Conservation (phyloP, 306 rosid genomes). For the Coriaria nepalensis region DNA sequence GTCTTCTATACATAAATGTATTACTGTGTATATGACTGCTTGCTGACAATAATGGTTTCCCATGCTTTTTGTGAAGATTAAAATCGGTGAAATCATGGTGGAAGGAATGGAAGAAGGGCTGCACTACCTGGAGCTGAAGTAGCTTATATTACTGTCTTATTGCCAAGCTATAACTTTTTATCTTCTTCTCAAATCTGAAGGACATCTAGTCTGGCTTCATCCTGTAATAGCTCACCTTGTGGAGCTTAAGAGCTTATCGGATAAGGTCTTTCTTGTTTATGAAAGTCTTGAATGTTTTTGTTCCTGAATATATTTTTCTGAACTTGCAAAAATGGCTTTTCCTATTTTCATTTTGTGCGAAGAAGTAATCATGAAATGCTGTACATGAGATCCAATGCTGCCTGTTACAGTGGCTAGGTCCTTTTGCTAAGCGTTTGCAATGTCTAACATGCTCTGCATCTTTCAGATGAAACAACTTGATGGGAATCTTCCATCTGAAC, state of each 20-base stretch:
- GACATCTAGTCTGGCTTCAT: conserved; percentile 62
- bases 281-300: neutral
- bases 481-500: conserved; percentile 34
- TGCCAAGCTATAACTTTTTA: conserved; percentile 81
- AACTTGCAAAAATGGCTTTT: no score
- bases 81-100: conserved; percentile 26
- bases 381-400: neutral
- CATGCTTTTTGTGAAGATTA: conserved; percentile 41
- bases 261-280: conserved; percentile 41
- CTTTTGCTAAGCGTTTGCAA: conserved; percentile 9
- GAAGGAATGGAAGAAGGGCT: conserved; percentile 61
- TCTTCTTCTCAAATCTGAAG: conserved; percentile 91
- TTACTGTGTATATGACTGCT: conserved; percentile 1
- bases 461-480: conserved; percentile 56
- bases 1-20: neutral
- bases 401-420: neutral
- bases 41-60: conserved; percentile 13
- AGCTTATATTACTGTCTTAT: conserved; percentile 50
- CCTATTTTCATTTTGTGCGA: neutral
- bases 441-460: conserved; percentile 21
- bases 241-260: conserved; percentile 60
- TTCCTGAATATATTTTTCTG: no score
- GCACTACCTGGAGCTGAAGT: conserved; percentile 64
- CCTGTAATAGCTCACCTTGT: conserved; percentile 70
- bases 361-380: neutral